These are phyloP conservation scores for Saturnispora bothae DNA, from an alignment of 805 yeast species.

Conservation along the genomic window DNA sequence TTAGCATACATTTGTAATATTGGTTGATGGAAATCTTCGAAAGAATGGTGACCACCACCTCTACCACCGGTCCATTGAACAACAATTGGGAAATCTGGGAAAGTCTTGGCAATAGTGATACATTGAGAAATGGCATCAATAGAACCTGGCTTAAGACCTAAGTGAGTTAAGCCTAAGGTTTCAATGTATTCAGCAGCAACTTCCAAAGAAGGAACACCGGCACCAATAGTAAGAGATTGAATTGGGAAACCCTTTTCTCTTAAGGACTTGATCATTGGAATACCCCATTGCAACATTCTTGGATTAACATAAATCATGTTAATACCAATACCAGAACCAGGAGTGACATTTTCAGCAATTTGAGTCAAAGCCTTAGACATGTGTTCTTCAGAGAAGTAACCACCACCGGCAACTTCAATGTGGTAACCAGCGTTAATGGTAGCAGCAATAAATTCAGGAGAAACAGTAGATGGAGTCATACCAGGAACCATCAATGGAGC, in stretches of 20 bases:
- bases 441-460: conserved; percentile 88
- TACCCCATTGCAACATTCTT: conserved; percentile 97
- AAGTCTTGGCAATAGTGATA: conserved; percentile 85
- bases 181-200: conserved; percentile 95
- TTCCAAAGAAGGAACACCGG: conserved; percentile 97
- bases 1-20: conserved; percentile 89
- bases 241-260: conserved; percentile 91
- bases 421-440: conserved; percentile 94
- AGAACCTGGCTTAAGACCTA: conserved; percentile 97
- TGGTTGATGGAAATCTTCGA: conserved; percentile 98
- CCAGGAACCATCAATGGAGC: conserved; percentile 98
- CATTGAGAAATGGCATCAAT: conserved; percentile 83
- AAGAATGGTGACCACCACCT: conserved; percentile 99
- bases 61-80: conserved; percentile 99
- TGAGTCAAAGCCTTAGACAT: conserved; percentile 69
- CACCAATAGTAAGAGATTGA: conserved; percentile 94
- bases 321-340: conserved; percentile 86
- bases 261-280: conserved; percentile 83
- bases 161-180: conserved; percentile 82
- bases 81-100: conserved; percentile 93
- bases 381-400: conserved; percentile 67
- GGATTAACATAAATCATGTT: conserved; percentile 96
- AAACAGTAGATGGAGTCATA: conserved; percentile 98
- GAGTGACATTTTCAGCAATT: conserved; percentile 57
- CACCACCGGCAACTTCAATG: conserved; percentile 98